Evolutionary conservation across 345 rosid species (phyloP), one percentile per base, ranked within the genome.

Genomic region (Corchorus capsularis): DNA sequence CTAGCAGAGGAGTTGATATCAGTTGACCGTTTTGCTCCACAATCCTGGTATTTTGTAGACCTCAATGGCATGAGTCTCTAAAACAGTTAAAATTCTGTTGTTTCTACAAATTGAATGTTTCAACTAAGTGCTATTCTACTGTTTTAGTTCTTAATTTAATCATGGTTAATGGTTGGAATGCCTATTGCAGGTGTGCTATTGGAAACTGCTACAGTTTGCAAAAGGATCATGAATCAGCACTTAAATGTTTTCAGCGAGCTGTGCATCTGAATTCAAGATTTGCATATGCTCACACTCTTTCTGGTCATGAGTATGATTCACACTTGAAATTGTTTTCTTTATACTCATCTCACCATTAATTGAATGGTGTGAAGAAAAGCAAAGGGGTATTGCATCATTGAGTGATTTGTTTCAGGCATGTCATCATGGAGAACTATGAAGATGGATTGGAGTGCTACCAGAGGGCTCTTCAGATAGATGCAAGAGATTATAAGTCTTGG

Each of bases 181-280:
- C 68, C 64, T 66, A 74, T 67, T 78, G 84, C 82, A 93, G 99
- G 99, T 90, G 92, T 88, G 97, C 98, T 73, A 80, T 89, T 89
- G 99, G 99, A 71, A 95, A 95, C 84, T 90, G 90, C 82, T 90
- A 88, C 80, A 90, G 97, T 85, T 86, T 90, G 86, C 96, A 89
- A 80, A 93, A 95, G 86, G 93, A 93, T 84, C 98, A 91, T 39
- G 98, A 93, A 87, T 86, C 90, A 74, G 98, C 99, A 77, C 84
- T 93, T 56, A 93, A 93, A 79, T 89, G 84, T 80, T 95, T 95
- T 75, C 90, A 85, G 87, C 88, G 97, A 82, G 98, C 98, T 45
- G 87, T 88, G 78, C 93, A 91, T 69, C 86, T 90, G 73, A 83
- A 89, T 82, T 85, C 97, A 75, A 88, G 90, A 92, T 95, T 89